A percentile compares a stretch with the other conserved stretches of the same genome.
Conservation (phyloP, 192 early-diverging fungal genomes). For the Backusella morwellensis region DNA sequence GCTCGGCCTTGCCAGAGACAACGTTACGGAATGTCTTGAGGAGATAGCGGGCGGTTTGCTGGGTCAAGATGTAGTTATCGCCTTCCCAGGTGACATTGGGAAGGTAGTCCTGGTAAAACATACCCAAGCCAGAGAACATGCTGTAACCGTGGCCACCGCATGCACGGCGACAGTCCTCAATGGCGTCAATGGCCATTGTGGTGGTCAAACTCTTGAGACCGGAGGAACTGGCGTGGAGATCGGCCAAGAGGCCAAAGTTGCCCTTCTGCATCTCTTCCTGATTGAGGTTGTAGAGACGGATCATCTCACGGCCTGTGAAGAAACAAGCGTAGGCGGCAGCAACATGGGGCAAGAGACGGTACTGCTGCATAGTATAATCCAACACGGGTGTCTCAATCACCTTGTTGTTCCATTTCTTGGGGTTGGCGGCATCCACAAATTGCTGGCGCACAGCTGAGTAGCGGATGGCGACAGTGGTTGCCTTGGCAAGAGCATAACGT, state of each 20-base stretch:
- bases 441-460: conserved; percentile 74
- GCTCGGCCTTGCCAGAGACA: conserved; percentile 44
- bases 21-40: conserved; percentile 65
- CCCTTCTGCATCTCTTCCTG: conserved; percentile 52
- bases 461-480: conserved; percentile 68
- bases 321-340: conserved; percentile 74
- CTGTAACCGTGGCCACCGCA: conserved; percentile 82
- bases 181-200: conserved; percentile 61
- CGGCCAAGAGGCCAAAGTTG: conserved; percentile 66
- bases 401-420: conserved; percentile 42
- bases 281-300: conserved; percentile 59
- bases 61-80: conserved; percentile 83
- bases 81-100: conserved; percentile 84
- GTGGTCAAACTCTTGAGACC: conserved; percentile 77
- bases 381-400: conserved; percentile 67
- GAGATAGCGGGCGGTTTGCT: conserved; percentile 82
- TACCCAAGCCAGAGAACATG: conserved; percentile 66
- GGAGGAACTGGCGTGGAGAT: conserved; percentile 71
- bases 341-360: conserved; percentile 68
- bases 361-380: conserved; percentile 79
- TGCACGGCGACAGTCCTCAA: conserved; percentile 72
- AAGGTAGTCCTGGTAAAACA: conserved; percentile 66
- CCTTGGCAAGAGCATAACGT: conserved; percentile 59
- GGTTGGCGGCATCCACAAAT: conserved; percentile 59
- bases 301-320: conserved; percentile 66